These are phyloP conservation scores for Fusarium sp. DNA, from an alignment of 2,329 filamentous ascomycete species.

Conservation along the genomic window DNA sequence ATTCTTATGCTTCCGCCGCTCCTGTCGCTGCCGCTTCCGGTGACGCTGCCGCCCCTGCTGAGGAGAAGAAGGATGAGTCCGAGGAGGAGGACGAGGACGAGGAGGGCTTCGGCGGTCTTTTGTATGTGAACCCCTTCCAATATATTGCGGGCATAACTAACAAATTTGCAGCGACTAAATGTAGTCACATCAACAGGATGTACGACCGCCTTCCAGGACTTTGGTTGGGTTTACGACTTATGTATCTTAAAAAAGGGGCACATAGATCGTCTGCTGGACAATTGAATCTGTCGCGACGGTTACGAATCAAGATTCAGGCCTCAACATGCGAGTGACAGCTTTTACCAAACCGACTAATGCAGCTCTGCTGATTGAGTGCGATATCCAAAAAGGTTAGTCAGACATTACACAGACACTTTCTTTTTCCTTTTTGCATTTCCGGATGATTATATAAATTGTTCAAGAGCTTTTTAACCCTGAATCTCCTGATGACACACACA, in stretches of 20 bases:
- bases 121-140: constrained; percentile 59
- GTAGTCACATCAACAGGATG: constrained; percentile 51
- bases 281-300: constrained; percentile 52
- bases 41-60: constrained; percentile 63
- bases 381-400: constrained; percentile 59
- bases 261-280: constrained; percentile 63
- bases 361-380: constrained; percentile 13
- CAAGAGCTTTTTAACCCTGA: constrained; percentile 79
- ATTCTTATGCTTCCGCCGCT: constrained; percentile 89
- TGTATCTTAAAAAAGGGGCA: constrained; percentile 55
- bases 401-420: neutral
- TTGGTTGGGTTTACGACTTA: constrained; percentile 59
- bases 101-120: constrained; percentile 84
- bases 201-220: constrained; percentile 56
- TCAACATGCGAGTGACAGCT: constrained; percentile 40
- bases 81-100: constrained; percentile 76
- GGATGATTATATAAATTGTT: constrained; percentile 67
- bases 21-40: constrained; percentile 74
- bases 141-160: constrained; percentile 51
- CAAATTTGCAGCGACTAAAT: constrained; percentile 63
- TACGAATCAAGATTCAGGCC: constrained; percentile 45
- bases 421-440: constrained; percentile 38
- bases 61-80: constrained; percentile 74
- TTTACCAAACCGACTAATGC: constrained; percentile 33
- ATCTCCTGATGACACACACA: constrained; percentile 68